Percentiles rank a stretch among this genome's conserved stretches.
Conservation (phyloP, 2,329 filamentous ascomycete genomes). For the Aspergillus sp. region DNA sequence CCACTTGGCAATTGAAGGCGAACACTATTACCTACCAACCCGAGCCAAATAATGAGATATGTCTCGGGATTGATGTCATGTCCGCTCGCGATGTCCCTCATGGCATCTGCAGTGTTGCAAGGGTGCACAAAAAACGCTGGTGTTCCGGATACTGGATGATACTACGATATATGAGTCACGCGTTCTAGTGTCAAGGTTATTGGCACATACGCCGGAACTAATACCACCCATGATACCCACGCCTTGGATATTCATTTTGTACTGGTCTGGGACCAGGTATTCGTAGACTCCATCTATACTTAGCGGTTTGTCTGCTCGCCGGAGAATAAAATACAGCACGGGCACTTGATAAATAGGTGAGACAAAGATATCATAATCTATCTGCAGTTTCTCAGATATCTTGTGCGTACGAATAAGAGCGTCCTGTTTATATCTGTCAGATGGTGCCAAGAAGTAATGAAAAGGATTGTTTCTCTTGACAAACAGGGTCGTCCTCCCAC, state of each 20-base stretch:
- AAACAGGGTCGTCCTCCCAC: slow-evolving; percentile 31
- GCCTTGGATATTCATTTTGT: slow-evolving; percentile 60
- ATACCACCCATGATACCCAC: slow-evolving; percentile 70
- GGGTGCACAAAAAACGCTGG: slow-evolving; percentile 92
- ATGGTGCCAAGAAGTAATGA: slow-evolving; percentile 1
- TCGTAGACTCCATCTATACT: slow-evolving; percentile 70
- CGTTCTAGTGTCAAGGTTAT: slow-evolving; percentile 21
- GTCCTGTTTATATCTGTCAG: slow-evolving; percentile 41
- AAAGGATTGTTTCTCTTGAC: slow-evolving; percentile 16
- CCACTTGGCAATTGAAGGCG: slow-evolving; percentile 74
- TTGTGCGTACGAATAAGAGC: slow-evolving; percentile 38
- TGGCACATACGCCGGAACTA: slow-evolving; percentile 68
- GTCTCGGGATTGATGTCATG: slow-evolving; percentile 49
- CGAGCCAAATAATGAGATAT: slow-evolving; percentile 87
- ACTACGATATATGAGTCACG: slow-evolving; percentile 53
- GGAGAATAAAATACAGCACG: slow-evolving; percentile 72
- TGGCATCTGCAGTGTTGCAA: slow-evolving; percentile 80
- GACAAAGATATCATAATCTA: slow-evolving; percentile 72
- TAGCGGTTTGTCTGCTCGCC: slow-evolving; percentile 58
- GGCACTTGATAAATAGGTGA: slow-evolving; percentile 74
- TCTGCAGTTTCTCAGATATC: slow-evolving; percentile 44
- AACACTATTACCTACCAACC: slow-evolving; percentile 77
- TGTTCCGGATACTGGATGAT: slow-evolving; percentile 77
- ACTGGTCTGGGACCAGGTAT: slow-evolving; percentile 66
- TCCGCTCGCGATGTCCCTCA: slow-evolving; percentile 60